Evolutionary conservation across 2,329 filamentous ascomycete species (phyloP).

Genomic region (Aspergillus phoenicis): DNA sequence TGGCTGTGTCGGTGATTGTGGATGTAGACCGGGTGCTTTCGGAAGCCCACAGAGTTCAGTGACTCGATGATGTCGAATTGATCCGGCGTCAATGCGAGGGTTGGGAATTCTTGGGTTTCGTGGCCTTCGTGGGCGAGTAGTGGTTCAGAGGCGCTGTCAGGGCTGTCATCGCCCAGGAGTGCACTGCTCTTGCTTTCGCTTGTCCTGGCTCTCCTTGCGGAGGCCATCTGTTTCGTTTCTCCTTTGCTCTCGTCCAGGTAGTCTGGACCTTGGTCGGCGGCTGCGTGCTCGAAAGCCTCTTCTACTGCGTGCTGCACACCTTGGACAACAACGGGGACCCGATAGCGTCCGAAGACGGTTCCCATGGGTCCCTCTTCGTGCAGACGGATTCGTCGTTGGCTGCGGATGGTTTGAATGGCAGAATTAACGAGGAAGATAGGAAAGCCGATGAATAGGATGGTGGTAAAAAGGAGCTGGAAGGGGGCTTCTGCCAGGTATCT

Average conservation of each 20-base stretch:
- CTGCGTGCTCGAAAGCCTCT: constrained; percentile 73
- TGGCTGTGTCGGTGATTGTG: constrained; percentile 76
- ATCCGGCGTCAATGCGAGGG: constrained; percentile 72
- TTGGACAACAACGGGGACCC: constrained; percentile 74
- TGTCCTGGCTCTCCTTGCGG: constrained; percentile 1
- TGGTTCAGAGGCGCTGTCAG: background rate
- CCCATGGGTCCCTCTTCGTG: constrained; percentile 73
- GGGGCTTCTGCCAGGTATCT: constrained; percentile 59
- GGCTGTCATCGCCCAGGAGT: background rate
- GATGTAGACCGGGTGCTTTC: constrained; percentile 58
- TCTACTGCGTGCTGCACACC: constrained; percentile 77
- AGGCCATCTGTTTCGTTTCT: constrained; percentile 4
- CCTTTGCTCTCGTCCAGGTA: constrained; percentile 59
- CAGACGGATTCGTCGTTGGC: constrained; percentile 70
- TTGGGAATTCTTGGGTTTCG: constrained; percentile 54
- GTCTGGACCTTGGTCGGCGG: constrained; percentile 68
- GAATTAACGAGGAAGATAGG: constrained; percentile 75
- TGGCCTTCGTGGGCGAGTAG: background rate
- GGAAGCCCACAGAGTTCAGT: constrained; percentile 66
- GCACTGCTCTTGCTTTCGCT: constrained; percentile 1
- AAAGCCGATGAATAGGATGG: constrained; percentile 75
- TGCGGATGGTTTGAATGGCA: constrained; percentile 73
- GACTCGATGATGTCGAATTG: constrained; percentile 85
- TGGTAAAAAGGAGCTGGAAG: constrained; percentile 63
- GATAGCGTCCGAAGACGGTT: constrained; percentile 69